Evolutionary conservation across 768 basidiomycete species (phyloP), one percentile per base, ranked within the genome.

Genomic region (Antrodiella citrinella): DNA sequence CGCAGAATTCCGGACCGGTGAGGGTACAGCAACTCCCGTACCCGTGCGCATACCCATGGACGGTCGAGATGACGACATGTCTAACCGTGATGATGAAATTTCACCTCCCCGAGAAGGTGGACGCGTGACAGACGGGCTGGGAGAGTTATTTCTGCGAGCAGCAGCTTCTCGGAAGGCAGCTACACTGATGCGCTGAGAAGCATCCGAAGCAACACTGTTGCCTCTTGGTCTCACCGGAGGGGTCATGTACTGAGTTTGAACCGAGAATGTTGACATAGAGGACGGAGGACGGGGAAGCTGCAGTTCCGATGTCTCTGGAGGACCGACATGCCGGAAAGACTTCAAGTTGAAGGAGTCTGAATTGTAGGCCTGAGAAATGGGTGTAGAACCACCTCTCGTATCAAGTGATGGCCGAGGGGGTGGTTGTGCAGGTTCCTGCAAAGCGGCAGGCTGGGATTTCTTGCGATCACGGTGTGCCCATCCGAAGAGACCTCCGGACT

Each of bases 161-260:
- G 86, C 84, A 18, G 77, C 84, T 69, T 89, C 86, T 48, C 84
- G 78, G 61, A 90, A 90, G 2, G 87, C 87, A 2, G 85, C 87
- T 25, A 90, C 82, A 5, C 84, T 84, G 21, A 90, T 89, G 48
- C 85, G 77, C 54, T 86, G 86, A 1, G 81, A 81, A 4, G 79
- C 70, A 38, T 86, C 82, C 2, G 83, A 83, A 15, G 76, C 74
- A 53, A 72, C 57, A 63, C 83, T 84, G 41, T 70, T 68, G 19
- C 73, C 78, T 56, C 86, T 75, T 13, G 80, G 76, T 4, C 59
- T 59, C 4, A 62, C 68, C 10, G 71, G 66, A 3, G 77, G 71
- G 1, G 69, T 65, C n/a, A 48, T 25, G n/a, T n/a, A n/a, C n/a
- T n/a, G n/a, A n/a, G n/a, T n/a, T n/a, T n/a, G n/a, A n/a, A n/a